Conservation (phyloP, 768 basidiomycete species). For the Phlebiopsis gigantea region DNA sequence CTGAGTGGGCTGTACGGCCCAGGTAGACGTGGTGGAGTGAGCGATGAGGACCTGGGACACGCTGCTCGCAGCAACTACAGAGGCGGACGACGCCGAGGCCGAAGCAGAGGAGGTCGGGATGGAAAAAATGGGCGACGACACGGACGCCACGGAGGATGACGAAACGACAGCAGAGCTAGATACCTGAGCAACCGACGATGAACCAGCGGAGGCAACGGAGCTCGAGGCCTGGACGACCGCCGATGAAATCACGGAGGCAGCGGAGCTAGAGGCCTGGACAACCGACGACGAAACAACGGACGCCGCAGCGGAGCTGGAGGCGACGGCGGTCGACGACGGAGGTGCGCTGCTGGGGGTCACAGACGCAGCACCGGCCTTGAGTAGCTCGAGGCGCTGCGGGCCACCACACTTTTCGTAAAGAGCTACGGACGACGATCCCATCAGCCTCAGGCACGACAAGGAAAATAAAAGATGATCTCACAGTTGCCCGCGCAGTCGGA, state of each 20-base stretch:
- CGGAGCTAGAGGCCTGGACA: neutral
- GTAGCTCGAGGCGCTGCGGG: constrained; percentile 15
- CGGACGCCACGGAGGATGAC: constrained; percentile 9
- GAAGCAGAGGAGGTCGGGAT: constrained; percentile 2
- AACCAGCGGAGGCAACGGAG: neutral
- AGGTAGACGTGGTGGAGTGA: constrained; percentile 3
- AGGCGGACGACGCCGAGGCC: neutral
- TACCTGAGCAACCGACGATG: neutral
- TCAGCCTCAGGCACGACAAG: neutral
- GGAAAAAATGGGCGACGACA: neutral
- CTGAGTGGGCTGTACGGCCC: neutral
- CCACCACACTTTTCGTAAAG: constrained; percentile 21
- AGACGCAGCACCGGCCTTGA: constrained; percentile 13
- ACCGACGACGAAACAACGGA: constrained; percentile 14
- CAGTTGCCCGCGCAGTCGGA: constrained; percentile 19
- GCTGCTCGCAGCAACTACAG: no score
- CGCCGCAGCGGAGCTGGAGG: neutral
- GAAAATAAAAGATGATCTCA: constrained; percentile 8
- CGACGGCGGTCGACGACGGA: neutral
- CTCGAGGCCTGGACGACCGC: neutral
- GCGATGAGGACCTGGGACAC: no score
- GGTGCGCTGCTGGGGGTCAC: constrained; percentile 5
- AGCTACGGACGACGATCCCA: neutral
- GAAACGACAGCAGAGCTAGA: constrained; percentile 5
- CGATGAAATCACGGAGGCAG: neutral